Conservation (phyloP, 2,329 filamentous ascomycete species). For the Fusarium sp. region DNA sequence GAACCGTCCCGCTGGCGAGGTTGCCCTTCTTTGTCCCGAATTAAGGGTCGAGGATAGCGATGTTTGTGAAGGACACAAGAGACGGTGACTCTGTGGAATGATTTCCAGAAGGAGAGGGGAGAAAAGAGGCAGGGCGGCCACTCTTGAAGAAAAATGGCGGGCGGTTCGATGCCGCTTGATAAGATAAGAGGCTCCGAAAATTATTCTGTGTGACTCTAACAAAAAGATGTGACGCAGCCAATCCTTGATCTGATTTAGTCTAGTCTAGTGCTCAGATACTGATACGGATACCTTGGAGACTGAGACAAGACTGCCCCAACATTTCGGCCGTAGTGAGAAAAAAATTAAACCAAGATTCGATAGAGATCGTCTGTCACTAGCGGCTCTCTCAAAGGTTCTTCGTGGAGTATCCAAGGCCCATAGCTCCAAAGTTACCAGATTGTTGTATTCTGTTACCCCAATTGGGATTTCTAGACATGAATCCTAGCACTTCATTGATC, state of each 20-base stretch:
- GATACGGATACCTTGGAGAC: constrained; percentile 3
- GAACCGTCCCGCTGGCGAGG: constrained; percentile 52
- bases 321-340: constrained; percentile 36
- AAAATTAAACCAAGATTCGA: constrained; percentile 35
- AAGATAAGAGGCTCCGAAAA: constrained; percentile 46
- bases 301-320: constrained; percentile 35
- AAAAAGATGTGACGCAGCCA: constrained; percentile 16
- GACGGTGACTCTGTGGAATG: constrained; percentile 44
- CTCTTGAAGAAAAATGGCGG: constrained; percentile 42
- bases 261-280: constrained; percentile 24
- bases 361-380: constrained; percentile 34
- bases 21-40: constrained; percentile 48
- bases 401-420: constrained; percentile 22
- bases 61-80: constrained; percentile 37
- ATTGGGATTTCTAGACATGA: background rate
- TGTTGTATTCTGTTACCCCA: background rate
- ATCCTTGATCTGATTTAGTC: background rate
- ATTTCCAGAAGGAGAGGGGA: constrained; percentile 31
- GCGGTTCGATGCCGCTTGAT: constrained; percentile 33
- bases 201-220: constrained; percentile 43
- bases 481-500: background rate
- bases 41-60: constrained; percentile 45
- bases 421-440: background rate
- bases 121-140: constrained; percentile 25
- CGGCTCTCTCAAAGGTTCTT: constrained; percentile 8